These are phyloP conservation scores for Cercospora citrullina DNA, from an alignment of 2,329 filamentous ascomycete genomes.

Conservation along the genomic window DNA sequence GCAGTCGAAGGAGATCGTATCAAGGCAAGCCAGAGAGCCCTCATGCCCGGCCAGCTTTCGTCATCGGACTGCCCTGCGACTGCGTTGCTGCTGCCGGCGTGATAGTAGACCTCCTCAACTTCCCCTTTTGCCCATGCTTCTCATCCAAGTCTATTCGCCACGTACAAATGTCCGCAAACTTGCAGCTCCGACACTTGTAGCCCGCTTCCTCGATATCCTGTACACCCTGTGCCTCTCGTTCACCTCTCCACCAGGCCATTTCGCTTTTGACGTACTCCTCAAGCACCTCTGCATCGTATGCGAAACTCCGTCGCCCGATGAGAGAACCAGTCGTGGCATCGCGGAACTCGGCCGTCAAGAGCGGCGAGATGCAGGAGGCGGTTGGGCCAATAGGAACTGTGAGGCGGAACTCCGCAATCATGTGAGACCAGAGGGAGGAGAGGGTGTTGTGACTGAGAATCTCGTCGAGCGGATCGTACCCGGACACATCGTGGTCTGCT, in stretches of 20 bases:
- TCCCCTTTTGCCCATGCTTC: slow-evolving; percentile 47
- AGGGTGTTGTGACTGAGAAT: slow-evolving; percentile 62
- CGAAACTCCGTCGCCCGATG: slow-evolving; percentile 61
- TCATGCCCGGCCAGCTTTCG: background rate
- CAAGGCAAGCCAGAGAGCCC: background rate
- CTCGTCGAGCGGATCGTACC: slow-evolving; percentile 49
- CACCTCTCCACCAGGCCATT: slow-evolving; percentile 86
- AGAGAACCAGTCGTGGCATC: slow-evolving; percentile 49
- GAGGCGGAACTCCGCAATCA: slow-evolving; percentile 60
- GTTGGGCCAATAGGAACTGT: slow-evolving; percentile 45
- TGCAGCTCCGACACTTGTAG: slow-evolving; percentile 83
- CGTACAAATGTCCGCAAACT: slow-evolving; percentile 74
- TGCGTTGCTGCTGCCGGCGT: background rate
- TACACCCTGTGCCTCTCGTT: slow-evolving; percentile 71
- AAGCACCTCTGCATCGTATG: slow-evolving; percentile 65
- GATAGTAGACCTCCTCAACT: slow-evolving; percentile 15
- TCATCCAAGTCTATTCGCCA: slow-evolving; percentile 74
- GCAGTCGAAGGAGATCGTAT: no score
- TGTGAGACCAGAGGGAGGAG: slow-evolving; percentile 60
- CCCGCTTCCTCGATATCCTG: slow-evolving; percentile 68
- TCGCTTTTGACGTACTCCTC: slow-evolving; percentile 66
- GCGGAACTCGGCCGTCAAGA: slow-evolving; percentile 60
- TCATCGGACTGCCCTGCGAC: background rate
- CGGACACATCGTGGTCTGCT: slow-evolving; percentile 5
- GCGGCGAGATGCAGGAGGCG: slow-evolving; percentile 48